These are phyloP conservation scores for Asterochloris erici DNA, from an alignment of 139 green algal genomes.

Conservation along the genomic window DNA sequence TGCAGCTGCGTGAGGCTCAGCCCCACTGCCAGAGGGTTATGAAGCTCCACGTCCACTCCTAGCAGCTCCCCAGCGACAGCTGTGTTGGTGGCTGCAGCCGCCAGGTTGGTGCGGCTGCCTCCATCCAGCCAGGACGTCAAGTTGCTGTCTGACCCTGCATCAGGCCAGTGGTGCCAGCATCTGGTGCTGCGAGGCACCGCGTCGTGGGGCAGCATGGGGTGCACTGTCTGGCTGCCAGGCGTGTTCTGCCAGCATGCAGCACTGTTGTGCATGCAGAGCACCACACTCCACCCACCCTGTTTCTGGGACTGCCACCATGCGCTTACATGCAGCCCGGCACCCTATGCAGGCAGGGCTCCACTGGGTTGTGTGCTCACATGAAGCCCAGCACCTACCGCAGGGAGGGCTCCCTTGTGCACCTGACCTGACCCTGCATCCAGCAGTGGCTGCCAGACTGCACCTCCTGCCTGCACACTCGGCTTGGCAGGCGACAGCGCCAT, in stretches of 20 bases:
- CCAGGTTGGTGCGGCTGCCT: slow-evolving; percentile 21
- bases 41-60: slow-evolving; percentile 63
- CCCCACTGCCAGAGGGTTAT: slow-evolving; percentile 70
- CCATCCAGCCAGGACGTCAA: slow-evolving; percentile 38
- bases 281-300: not conserved
- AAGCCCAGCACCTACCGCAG: not conserved
- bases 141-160: slow-evolving; percentile 22
- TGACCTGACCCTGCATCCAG: no score
- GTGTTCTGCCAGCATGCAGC: not conserved
- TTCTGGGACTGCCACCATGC: no score
- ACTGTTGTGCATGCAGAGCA: not conserved
- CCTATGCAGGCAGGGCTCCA: not conserved
- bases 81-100: slow-evolving; percentile 42
- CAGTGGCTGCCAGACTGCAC: no score
- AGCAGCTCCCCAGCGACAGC: slow-evolving; percentile 68
- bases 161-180: not conserved
- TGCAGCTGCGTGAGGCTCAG: slow-evolving; percentile 57
- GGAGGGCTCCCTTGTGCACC: not conserved
- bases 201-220: not conserved
- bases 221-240: no score
- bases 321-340: not conserved
- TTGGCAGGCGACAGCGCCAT: no score
- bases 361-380: not conserved
- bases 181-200: not conserved
- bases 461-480: no score